Evolutionary conservation across 164 flowering plant genomes (phyloP), one percentile per base, ranked within the genome.

Genomic region (Stephania japonica): DNA sequence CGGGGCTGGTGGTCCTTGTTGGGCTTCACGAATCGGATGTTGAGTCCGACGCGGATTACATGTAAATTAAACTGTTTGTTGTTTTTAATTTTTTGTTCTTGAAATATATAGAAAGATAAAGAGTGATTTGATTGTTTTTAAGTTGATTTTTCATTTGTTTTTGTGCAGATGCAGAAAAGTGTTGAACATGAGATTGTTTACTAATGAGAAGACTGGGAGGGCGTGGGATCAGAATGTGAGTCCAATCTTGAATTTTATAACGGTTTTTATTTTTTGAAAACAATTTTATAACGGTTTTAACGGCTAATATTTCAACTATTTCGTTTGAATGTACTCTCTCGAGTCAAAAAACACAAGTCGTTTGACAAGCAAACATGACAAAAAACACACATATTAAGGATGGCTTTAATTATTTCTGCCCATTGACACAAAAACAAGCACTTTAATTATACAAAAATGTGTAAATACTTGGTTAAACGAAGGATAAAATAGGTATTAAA

Each of bases 131-230:
- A 32, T 32, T 32, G 4, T 32, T 71, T 68, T 0, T 63, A 2
- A n/a, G 25, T 21, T 27, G 67, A 67, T 32, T 70, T 71, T 27
- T 7, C 67, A 32, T 70, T 71, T 42, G 16, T 26, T 53, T 6
- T 27, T 42, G 13, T 79, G 78, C 86, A 94, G 97, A 82, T 91
- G 97, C 72, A 87, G 97, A 26, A 94, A 94, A 82, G 99, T 90
- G 42, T 81, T 94, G 86, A 94, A 92, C 77, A 94, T 92, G 97
- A 88, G 99, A 77, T 76, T 94, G 80, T 94, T 90, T 80, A 81
- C 89, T 23, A 91, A 94, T 86, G 99, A 86, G 23, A 76, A 65
- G 24, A 88, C 84, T 61, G 97, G 92, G 18, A 92, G 75, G 84
- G 79, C 78, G 65, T 92, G 97, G 98, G 97, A 92, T 85, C 91